phyloP scores from a whole-genome alignment of 1,284 basidiomycete genomes.

The Agaricales sp. region DNA sequence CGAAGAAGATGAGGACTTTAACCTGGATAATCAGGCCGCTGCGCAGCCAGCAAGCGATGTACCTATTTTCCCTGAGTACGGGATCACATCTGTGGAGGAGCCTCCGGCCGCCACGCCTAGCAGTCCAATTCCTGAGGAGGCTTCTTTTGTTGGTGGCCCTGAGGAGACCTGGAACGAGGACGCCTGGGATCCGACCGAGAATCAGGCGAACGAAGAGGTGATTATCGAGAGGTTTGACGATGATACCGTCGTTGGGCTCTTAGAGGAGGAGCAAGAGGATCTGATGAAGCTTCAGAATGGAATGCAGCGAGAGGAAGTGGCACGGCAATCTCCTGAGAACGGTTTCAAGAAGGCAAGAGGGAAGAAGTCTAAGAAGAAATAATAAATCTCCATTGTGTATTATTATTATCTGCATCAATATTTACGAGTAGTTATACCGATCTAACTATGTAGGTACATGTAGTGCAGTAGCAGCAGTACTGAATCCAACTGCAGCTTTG shows the following conservation, averaged over 20 bases:
- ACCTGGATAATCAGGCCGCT: background rate
- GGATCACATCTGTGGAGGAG: background rate
- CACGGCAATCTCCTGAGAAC: background rate
- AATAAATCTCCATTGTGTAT: background rate
- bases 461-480: no score
- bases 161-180: slow-evolving; percentile 30
- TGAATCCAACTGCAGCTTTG: no score
- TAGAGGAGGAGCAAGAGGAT: slow-evolving; percentile 47
- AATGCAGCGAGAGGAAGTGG: slow-evolving; percentile 6
- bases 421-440: background rate
- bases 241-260: slow-evolving; percentile 44
- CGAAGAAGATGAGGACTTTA: slow-evolving; percentile 60
- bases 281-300: slow-evolving; percentile 7
- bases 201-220: slow-evolving; percentile 22
- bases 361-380: background rate
- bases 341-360: background rate
- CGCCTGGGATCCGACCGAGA: slow-evolving; percentile 44
- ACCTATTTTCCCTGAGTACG: background rate
- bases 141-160: background rate
- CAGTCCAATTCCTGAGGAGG: background rate
- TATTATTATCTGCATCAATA: background rate
- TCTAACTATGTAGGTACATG: no score
- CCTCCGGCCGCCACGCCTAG: background rate
- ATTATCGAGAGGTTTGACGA: slow-evolving; percentile 53
- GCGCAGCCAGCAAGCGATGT: background rate